Percentiles rank a stretch among this genome's conserved stretches.
These are phyloP conservation scores for Ceratocystiopsis sp. DNA, from an alignment of 2,329 filamentous ascomycete genomes.

Conservation along the genomic window DNA sequence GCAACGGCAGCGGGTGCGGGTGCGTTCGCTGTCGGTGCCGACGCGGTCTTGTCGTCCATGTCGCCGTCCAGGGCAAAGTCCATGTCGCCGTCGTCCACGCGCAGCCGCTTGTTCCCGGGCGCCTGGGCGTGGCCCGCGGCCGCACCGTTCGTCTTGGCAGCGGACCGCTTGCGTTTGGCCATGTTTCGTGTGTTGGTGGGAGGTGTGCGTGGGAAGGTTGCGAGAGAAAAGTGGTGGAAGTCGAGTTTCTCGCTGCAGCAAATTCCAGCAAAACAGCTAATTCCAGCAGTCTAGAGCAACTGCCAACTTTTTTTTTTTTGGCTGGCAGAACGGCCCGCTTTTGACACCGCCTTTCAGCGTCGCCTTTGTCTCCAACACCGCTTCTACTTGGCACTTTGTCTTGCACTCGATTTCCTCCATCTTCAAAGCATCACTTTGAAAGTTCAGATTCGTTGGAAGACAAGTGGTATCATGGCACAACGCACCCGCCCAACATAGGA, in stretches of 20 bases:
- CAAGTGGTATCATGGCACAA: no score
- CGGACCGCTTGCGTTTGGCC: conserved; percentile 9
- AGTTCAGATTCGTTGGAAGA: no score
- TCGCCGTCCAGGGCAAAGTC: background rate
- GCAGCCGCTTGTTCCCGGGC: conserved; percentile 3
- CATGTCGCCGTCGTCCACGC: conserved; percentile 2
- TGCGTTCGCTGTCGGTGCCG: background rate
- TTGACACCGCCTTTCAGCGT: background rate
- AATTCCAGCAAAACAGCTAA: no score
- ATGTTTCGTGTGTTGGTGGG: background rate
- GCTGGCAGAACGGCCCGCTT: background rate
- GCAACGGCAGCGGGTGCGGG: background rate
- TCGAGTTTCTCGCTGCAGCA: no score
- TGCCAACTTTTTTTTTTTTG: background rate
- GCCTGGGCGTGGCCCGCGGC: no score
- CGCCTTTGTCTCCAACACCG: no score
- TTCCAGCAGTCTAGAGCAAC: no score
- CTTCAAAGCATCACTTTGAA: no score
- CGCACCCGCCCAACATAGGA: background rate
- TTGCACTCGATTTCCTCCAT: no score
- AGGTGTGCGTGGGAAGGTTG: no score
- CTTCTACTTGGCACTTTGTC: no score
- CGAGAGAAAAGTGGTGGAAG: no score
- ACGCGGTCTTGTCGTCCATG: background rate
- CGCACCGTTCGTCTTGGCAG: background rate